Evolutionary conservation across 768 basidiomycete genomes (phyloP), one percentile per base, ranked within the genome.

Genomic region (Sarcodon aspratus): DNA sequence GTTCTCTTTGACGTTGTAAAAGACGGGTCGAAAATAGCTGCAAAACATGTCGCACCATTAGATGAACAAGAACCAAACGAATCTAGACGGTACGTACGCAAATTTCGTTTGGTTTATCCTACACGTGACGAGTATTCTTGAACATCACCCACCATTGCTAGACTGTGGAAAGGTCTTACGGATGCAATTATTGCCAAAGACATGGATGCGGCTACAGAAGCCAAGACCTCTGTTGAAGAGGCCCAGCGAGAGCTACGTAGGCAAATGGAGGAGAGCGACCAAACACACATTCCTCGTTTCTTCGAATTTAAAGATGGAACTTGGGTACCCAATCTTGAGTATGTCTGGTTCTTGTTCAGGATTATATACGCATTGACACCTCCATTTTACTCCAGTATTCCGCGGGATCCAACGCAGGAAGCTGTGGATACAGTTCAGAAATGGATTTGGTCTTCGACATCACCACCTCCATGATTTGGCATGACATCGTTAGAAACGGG

Each of bases 201-300:
- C 63, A 95, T 98, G 91, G 90, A 94, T 56, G 82, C 79, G 9
- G 96, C 96, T 18, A 96, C 93, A 4, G 77, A 76, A 27, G 89
- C 91, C 44, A 99, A 99, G 72, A 78, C 79, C 2, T 73, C 74
- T 10, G 88, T 99, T 1, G 96, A 99, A 68, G 92, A 95, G 54
- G 80, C 80, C 21, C 94, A 98, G 66, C 74, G 96, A 44, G 92
- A 96, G 57, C 64, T 75, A 48, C 79, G 89, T 36, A 78, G 74
- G 59, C 67, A 69, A 61, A 72, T 85, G 52, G 93, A 94, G 50
- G 86, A 85, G 58, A 75, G 63, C 15, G 88, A 87, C 6, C 71
- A 77, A 54, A 67, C 66, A 46, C 82, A 86, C 57, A 67, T 74
- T n/a, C 79, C 88, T 44, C 73, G 84, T 55, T 98, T 84, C 69